Evolutionary conservation across 371 early-diverging fungal genomes (phyloP), one percentile per base, ranked within the genome.

Genomic region (Mucor sp.): DNA sequence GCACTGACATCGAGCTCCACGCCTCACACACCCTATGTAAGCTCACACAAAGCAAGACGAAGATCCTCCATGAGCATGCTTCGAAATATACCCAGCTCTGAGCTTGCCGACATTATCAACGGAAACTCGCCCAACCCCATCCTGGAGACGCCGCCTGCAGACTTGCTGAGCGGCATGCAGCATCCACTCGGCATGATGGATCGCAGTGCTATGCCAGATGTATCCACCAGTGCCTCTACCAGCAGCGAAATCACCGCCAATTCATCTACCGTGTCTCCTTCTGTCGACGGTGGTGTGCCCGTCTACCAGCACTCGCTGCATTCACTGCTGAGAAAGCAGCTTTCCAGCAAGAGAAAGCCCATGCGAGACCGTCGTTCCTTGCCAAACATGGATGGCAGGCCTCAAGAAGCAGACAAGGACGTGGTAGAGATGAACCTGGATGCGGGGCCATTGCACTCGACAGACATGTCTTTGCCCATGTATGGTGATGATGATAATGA

Each of bases 381-480:
- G 17, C 58, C 64, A 1, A 47, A 59, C n/a, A 23, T 59, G 17
- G 69, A 67, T 23, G 30, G 37, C 39, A 62, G 37, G 21, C 60
- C 61, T 14, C 48, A 23, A 6, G 81, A 82, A 56, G 67, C 66
- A 39, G 81, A 81, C 56, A 74, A 67, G n/a, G 81, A 81, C 48
- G 75, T 81, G 0, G 66, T 71, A 14, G 81, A 78, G 50, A 81
- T 81, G 66, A 67, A 74, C 12, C 43, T 79, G 39, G 72, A 79
- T 61, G 43, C 73, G 6, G 70, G 37, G 7, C 35, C 47, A 25
- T 35, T 21, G 37, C 32, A 11, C 23, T 58, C 58, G 3, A 17
- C 55, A 3, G 53, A 27, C 15, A 53, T 53, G 53, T 0, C 33
- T 12, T 3, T 11, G 5, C 14, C n/a, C 25, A 35, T 33, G 35